A percentile compares a stretch with the other conserved stretches of the same genome.
Evolutionary conservation across 2,329 filamentous ascomycete species (phyloP).

Genomic region (Curvularia spicifera): DNA sequence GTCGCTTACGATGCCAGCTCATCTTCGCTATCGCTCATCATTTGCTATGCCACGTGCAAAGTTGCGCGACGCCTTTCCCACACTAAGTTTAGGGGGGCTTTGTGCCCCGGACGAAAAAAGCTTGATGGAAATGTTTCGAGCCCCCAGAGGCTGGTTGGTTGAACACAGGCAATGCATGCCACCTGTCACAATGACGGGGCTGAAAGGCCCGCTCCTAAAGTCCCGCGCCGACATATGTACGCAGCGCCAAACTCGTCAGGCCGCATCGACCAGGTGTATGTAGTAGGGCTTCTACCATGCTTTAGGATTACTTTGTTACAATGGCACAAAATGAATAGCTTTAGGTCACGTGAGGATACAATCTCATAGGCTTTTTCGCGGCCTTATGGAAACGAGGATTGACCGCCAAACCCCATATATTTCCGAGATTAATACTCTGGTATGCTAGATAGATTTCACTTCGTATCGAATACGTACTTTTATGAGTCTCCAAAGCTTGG

Average conservation of each 20-base stretch:
- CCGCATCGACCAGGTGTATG: conserved; percentile 58
- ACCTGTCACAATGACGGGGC: conserved; percentile 29
- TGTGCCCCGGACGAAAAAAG: not conserved
- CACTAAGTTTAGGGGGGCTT: conserved; percentile 8
- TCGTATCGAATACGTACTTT: conserved; percentile 32
- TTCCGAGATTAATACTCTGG: not conserved
- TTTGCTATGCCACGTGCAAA: conserved; percentile 4
- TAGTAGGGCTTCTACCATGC: conserved; percentile 52
- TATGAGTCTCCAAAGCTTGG: not conserved
- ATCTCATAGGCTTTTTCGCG: conserved; percentile 5
- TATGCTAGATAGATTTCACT: conserved; percentile 35
- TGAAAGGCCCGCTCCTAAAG: conserved; percentile 26
- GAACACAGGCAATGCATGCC: conserved; percentile 26
- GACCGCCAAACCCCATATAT: not conserved
- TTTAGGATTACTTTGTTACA: conserved; percentile 39
- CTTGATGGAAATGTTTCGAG: conserved; percentile 2
- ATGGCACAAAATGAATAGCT: conserved; percentile 42
- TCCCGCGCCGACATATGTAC: conserved; percentile 28
- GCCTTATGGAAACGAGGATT: not conserved
- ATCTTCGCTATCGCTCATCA: not conserved
- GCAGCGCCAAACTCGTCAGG: conserved; percentile 32
- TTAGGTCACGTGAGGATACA: conserved; percentile 47
- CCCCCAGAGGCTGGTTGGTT: not conserved
- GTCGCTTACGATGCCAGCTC: conserved; percentile 6
- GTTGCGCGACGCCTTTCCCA: conserved; percentile 25